Evolutionary conservation across 768 basidiomycete genomes (phyloP), one percentile per base, ranked within the genome.

Genomic region (Tylopilus plumbeoviolaceoides): DNA sequence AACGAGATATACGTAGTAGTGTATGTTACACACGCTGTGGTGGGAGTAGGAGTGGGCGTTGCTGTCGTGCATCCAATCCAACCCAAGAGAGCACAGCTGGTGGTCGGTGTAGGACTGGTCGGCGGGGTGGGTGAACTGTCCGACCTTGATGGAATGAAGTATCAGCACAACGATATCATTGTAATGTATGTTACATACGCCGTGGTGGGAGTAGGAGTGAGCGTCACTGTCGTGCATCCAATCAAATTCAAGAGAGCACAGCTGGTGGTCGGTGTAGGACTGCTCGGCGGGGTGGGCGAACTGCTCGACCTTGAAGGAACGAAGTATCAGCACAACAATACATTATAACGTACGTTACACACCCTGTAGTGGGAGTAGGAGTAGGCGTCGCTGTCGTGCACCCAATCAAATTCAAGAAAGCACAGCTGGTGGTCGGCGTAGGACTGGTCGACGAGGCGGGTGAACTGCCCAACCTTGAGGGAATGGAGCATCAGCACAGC

Each of bases 31-130:
- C n/a, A 67, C 64, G 6, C 15, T 31, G 51, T 48, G 14, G 47
- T 48, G 14, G 48, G 40, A 50, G 48, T 47, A 11, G 48, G 40
- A 50, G 54, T 50, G 17, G 58, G 53, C 2, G 47, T 48, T 25
- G 20, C 4, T 23, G 57, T 58, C n/a, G 60, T 53, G 36, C 57
- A 64, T 12, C 58, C 59, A 33, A 63, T 15, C 3, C 53, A 4
- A 47, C 63, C 63, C 11, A 57, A 23, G 25, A 64, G 20, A 21
- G 55, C 45, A 52, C 63, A 64, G n/a, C n/a, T n/a, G n/a, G n/a
- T n/a, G n/a, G n/a, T n/a, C n/a, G n/a, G n/a, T n/a, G n/a, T n/a
- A n/a, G n/a, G n/a, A n/a, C n/a, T n/a, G n/a, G n/a, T n/a, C n/a
- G n/a, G n/a, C n/a, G n/a, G n/a, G n/a, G n/a, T n/a, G n/a, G n/a